phyloP scores from a whole-genome alignment of 2,329 filamentous ascomycete species.

The Fonsecaea erecta region DNA sequence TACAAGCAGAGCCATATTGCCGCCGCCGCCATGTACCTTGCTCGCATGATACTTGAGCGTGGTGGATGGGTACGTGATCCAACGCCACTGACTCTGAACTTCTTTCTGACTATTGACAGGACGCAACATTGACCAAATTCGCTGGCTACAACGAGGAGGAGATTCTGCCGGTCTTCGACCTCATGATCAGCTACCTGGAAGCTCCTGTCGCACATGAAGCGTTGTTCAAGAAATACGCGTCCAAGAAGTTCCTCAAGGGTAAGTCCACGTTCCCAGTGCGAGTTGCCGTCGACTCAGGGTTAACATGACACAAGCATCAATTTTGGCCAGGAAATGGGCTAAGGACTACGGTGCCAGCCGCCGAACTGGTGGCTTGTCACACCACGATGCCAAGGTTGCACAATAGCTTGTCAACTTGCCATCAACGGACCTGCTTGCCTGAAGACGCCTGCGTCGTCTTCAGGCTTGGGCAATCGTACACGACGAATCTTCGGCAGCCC shows the following conservation, averaged over 20 bases:
- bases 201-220: conserved; percentile 91
- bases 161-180: conserved; percentile 85
- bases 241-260: conserved; percentile 99
- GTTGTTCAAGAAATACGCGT: conserved; percentile 99
- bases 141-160: conserved; percentile 92
- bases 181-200: conserved; percentile 97
- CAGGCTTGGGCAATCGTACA: conserved; percentile 15
- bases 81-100: neutral
- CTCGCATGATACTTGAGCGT: conserved; percentile 85
- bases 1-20: conserved; percentile 89
- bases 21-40: conserved; percentile 92
- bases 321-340: conserved; percentile 89
- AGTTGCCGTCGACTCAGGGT: conserved; percentile 32
- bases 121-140: conserved; percentile 85
- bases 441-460: neutral
- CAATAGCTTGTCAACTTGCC: conserved; percentile 24
- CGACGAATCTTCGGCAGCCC: conserved; percentile 4
- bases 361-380: conserved; percentile 28
- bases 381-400: conserved; percentile 28
- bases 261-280: conserved; percentile 44
- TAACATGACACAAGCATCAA: conserved; percentile 68
- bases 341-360: conserved; percentile 66
- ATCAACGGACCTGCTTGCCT: conserved; percentile 2
- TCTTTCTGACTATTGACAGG: conserved; percentile 55
- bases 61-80: conserved; percentile 78